These are phyloP conservation scores for Alternaria ventricosa DNA, from an alignment of 2,329 filamentous ascomycete genomes.

Conservation along the genomic window DNA sequence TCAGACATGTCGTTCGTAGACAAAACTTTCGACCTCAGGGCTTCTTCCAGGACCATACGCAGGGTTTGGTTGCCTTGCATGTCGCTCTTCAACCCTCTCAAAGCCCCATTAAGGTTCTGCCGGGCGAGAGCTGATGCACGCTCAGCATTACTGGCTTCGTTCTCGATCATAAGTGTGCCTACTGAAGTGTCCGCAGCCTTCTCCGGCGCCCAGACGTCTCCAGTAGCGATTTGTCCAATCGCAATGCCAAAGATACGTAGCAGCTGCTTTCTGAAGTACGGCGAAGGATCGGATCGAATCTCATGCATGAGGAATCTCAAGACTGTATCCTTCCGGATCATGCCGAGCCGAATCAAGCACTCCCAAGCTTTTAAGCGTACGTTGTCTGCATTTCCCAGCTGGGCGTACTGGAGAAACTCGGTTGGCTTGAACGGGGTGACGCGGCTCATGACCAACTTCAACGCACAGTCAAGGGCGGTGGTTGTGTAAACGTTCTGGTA, in stretches of 20 bases:
- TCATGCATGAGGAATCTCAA: constrained; percentile 64
- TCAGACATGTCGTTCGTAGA: constrained; percentile 62
- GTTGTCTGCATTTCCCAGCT: constrained; percentile 64
- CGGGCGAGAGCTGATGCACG: constrained; percentile 63
- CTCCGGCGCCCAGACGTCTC: constrained; percentile 50
- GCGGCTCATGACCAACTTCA: constrained; percentile 61
- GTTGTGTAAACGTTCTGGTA: constrained; percentile 69
- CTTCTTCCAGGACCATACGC: constrained; percentile 63
- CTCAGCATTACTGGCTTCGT: constrained; percentile 51
- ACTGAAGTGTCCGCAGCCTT: constrained; percentile 42
- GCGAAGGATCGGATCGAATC: constrained; percentile 63
- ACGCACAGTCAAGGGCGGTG: constrained; percentile 66
- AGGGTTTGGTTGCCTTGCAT: constrained; percentile 58
- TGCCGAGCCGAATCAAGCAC: constrained; percentile 62
- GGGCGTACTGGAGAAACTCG: constrained; percentile 68
- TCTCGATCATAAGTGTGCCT: constrained; percentile 63
- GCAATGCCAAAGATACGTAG: constrained; percentile 61
- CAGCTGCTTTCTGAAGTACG: constrained; percentile 62
- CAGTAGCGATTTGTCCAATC: constrained; percentile 65
- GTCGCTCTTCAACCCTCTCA: constrained; percentile 62
- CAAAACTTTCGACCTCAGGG: constrained; percentile 58
- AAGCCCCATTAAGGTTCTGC: constrained; percentile 64
- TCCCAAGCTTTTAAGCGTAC: constrained; percentile 66
- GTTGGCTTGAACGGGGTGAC: constrained; percentile 60
- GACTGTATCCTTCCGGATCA: constrained; percentile 58